A percentile compares a stretch with the other conserved stretches of the same genome.
phyloP scores from a whole-genome alignment of 768 basidiomycete species.

The Lentinula lateritia region DNA sequence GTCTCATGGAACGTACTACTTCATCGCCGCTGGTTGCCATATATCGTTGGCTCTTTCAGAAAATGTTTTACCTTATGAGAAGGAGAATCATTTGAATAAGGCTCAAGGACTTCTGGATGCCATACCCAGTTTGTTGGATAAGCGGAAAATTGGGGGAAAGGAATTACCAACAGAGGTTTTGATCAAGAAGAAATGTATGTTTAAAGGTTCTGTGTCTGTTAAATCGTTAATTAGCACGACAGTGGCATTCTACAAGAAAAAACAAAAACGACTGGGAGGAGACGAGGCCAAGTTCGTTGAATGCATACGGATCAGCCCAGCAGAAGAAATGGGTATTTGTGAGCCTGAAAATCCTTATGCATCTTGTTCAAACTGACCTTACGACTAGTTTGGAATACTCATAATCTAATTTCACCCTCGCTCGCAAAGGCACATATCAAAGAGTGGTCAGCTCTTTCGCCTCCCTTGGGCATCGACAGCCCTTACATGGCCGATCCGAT shows the following conservation, averaged over 20 bases:
- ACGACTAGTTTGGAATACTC: slow-evolving; percentile 70
- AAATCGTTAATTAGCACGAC: not conserved
- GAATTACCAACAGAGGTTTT: slow-evolving; percentile 71
- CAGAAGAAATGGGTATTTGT: slow-evolving; percentile 77
- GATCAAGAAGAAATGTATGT: slow-evolving; percentile 70
- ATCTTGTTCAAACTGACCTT: not conserved
- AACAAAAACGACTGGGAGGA: slow-evolving; percentile 52
- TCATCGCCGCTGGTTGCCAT: slow-evolving; percentile 57
- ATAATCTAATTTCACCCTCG: slow-evolving; percentile 50
- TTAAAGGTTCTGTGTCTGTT: not conserved
- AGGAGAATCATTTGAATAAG: slow-evolving; percentile 35
- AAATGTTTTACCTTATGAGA: not conserved
- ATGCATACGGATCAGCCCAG: slow-evolving; percentile 58
- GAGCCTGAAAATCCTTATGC: slow-evolving; percentile 17
- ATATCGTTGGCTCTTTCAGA: not conserved
- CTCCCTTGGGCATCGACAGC: slow-evolving; percentile 30
- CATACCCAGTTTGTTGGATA: slow-evolving; percentile 53
- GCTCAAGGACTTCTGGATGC: slow-evolving; percentile 58
- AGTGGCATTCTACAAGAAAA: slow-evolving; percentile 76
- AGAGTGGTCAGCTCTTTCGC: slow-evolving; percentile 46
- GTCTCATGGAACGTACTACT: slow-evolving; percentile 79
- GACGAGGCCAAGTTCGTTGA: slow-evolving; percentile 46
- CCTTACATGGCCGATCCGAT: slow-evolving; percentile 17
- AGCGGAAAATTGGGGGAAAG: slow-evolving; percentile 59
- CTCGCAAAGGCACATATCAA: slow-evolving; percentile 56